These are phyloP conservation scores for Meyerozyma carpophila DNA, from an alignment of 1,139 yeast genomes.

Conservation along the genomic window DNA sequence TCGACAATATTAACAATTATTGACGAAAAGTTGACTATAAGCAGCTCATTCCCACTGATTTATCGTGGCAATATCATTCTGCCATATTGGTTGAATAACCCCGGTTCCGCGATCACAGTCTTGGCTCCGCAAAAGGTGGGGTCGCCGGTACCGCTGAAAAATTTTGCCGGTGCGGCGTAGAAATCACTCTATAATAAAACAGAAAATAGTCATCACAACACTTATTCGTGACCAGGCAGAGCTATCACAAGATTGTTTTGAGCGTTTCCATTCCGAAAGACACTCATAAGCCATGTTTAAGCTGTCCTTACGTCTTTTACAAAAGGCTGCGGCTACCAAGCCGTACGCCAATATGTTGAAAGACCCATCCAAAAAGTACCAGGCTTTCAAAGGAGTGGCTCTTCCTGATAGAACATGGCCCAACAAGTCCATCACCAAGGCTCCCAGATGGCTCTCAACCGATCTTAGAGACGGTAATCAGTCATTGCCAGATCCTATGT, in stretches of 20 bases:
- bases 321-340: constrained; percentile 18
- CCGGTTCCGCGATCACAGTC: neutral
- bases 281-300: constrained; percentile 19
- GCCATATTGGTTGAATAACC: too few relatives aligned
- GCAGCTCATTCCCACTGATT: too few relatives aligned
- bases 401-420: constrained; percentile 44
- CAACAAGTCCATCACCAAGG: constrained; percentile 28
- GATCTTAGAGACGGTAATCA: constrained; percentile 49
- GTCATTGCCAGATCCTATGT: constrained; percentile 47
- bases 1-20: too few relatives aligned
- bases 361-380: constrained; percentile 39
- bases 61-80: too few relatives aligned
- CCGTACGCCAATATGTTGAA: constrained; percentile 25
- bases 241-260: neutral
- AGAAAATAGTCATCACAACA: neutral
- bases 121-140: constrained; percentile 1
- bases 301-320: constrained; percentile 18
- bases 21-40: too few relatives aligned
- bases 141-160: constrained; percentile 2
- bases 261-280: neutral
- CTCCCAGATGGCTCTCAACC: constrained; percentile 47
- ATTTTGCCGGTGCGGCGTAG: constrained; percentile 1
- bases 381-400: constrained; percentile 30
- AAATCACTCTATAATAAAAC: neutral
- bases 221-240: neutral